These are phyloP conservation scores for Alloascoidea africana DNA, from an alignment of 805 yeast species.

Conservation along the genomic window DNA sequence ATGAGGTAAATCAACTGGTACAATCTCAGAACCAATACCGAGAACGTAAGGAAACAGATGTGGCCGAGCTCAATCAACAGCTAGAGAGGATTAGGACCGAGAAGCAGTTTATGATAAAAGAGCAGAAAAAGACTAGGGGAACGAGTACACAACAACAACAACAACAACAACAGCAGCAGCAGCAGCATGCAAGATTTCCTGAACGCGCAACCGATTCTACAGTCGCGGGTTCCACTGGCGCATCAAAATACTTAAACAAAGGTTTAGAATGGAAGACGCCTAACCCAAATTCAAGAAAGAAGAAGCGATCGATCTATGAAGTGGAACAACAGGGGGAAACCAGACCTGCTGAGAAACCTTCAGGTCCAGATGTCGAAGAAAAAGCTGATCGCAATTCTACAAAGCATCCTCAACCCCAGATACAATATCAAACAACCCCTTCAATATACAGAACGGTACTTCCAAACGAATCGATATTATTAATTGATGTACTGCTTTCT, in stretches of 20 bases:
- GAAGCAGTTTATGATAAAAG: slow-evolving; percentile 36
- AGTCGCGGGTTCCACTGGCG: slow-evolving; percentile 7
- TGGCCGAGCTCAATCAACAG: slow-evolving; percentile 24
- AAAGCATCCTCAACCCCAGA: too few species aligned
- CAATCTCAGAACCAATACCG: slow-evolving; percentile 9
- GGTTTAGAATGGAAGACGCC: neutral
- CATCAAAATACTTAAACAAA: slow-evolving; percentile 2
- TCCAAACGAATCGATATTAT: slow-evolving; percentile 19
- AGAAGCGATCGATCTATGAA: neutral
- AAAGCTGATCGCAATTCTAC: too few species aligned
- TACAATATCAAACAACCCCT: too few species aligned
- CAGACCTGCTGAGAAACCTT: neutral
- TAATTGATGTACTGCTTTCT: neutral
- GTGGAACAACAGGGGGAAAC: neutral
- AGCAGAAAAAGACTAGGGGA: slow-evolving; percentile 21
- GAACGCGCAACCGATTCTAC: slow-evolving; percentile 5
- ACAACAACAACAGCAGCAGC: slow-evolving; percentile 3
- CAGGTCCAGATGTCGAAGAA: neutral
- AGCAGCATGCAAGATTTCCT: slow-evolving; percentile 2
- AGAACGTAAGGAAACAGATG: slow-evolving; percentile 18
- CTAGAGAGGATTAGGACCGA: slow-evolving; percentile 35
- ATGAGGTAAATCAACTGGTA: slow-evolving; percentile 13
- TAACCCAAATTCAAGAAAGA: neutral
- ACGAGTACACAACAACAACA: slow-evolving; percentile 6
- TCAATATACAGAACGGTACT: slow-evolving; percentile 13